phyloP scores from a whole-genome alignment of 2,329 filamentous ascomycete species.

The Colletotrichum agaves region DNA sequence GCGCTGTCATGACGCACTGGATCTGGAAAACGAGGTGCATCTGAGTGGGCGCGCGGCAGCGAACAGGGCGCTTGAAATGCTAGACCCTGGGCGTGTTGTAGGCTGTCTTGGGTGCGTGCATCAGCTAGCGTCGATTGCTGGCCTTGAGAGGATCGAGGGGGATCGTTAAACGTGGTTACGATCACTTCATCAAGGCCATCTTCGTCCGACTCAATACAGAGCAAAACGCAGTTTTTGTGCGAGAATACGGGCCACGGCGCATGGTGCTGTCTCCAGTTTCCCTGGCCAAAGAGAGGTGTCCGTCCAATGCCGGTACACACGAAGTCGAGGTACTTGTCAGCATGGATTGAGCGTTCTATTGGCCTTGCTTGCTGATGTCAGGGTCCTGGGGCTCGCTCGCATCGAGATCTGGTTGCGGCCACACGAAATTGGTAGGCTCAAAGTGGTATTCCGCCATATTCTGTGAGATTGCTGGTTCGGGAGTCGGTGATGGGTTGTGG shows the following conservation, averaged over 20 bases:
- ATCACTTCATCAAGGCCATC: constrained; percentile 24
- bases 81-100: constrained; percentile 28
- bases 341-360: constrained; percentile 21
- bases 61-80: constrained; percentile 30
- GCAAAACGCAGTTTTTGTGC: constrained; percentile 24
- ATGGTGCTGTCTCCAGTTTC: constrained; percentile 21
- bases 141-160: background rate
- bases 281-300: constrained; percentile 13
- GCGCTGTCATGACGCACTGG: constrained; percentile 34
- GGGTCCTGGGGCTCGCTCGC: constrained; percentile 34
- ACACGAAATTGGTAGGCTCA: background rate
- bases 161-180: constrained; percentile 26
- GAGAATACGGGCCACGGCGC: constrained; percentile 29
- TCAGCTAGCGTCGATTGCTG: constrained; percentile 33
- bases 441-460: constrained; percentile 1
- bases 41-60: constrained; percentile 29
- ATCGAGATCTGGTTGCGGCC: constrained; percentile 33
- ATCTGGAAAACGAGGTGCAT: constrained; percentile 28
- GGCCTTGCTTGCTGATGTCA: constrained; percentile 34
- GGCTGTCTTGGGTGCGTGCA: constrained; percentile 27
- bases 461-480: background rate
- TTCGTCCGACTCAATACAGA: constrained; percentile 25
- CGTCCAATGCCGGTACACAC: constrained; percentile 9
- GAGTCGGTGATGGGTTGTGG: background rate
- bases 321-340: constrained; percentile 31